Evolutionary conservation across 768 basidiomycete genomes (phyloP).

Genomic region (Lyophyllum semitale): DNA sequence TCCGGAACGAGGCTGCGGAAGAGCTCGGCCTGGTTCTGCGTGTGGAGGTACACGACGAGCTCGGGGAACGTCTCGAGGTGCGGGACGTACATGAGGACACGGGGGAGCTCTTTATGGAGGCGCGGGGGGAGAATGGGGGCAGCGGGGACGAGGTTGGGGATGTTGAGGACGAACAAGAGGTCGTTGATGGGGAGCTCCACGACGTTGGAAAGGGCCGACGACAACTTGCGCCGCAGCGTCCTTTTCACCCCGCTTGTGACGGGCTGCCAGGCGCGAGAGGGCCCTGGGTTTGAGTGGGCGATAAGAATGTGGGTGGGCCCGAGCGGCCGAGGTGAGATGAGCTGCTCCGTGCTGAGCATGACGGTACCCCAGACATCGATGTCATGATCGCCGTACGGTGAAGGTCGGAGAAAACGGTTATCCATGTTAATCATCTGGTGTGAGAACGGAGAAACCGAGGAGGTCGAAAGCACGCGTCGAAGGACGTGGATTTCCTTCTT

Average conservation of each 20-base stretch:
- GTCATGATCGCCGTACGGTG: conserved; percentile 8
- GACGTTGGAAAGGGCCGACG: conserved; percentile 16
- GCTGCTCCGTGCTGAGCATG: conserved; percentile 28
- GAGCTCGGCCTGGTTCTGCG: conserved; percentile 37
- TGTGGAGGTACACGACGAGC: conserved; percentile 38
- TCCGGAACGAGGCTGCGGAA: conserved; percentile 36
- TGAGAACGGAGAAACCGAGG: conserved; percentile 19
- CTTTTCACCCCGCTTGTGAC: background rate
- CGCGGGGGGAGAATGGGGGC: conserved; percentile 29
- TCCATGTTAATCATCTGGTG: conserved; percentile 8
- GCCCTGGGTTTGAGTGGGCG: conserved; percentile 12
- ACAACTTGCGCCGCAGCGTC: background rate
- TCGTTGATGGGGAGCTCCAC: conserved; percentile 40
- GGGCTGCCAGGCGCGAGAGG: conserved; percentile 1
- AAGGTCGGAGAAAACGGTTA: conserved; percentile 15
- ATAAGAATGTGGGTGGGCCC: conserved; percentile 39
- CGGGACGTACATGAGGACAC: conserved; percentile 32
- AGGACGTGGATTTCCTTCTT: conserved; percentile 17
- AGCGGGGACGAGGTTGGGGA: conserved; percentile 31
- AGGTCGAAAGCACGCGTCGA: conserved; percentile 28
- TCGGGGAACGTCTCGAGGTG: conserved; percentile 35
- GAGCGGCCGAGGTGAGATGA: conserved; percentile 37
- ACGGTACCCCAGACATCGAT: conserved; percentile 26
- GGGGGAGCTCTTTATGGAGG: conserved; percentile 34
- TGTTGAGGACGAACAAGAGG: conserved; percentile 36